Evolutionary conservation across 164 flowering plant species (phyloP).

Genomic region (Nymphaea colorata): DNA sequence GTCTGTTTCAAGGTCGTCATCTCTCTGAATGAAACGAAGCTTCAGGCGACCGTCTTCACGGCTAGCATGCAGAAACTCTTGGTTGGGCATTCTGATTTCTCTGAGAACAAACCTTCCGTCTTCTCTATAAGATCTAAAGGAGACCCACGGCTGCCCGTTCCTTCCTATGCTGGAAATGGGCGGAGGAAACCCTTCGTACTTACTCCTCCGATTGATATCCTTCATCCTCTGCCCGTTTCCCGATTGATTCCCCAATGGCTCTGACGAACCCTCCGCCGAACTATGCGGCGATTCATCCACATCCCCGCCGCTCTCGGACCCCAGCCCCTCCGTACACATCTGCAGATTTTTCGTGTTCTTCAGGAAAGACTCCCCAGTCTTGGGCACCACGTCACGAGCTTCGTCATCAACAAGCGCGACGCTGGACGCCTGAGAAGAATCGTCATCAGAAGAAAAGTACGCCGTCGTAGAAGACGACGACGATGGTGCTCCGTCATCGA

Average conservation of each 20-base stretch:
- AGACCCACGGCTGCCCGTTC: conserved; percentile 66
- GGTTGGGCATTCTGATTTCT: conserved; percentile 47
- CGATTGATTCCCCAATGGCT: conserved; percentile 12
- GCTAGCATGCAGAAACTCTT: conserved; percentile 54
- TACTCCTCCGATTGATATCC: conserved; percentile 4
- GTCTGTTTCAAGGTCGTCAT: conserved; percentile 20
- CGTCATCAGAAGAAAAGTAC: neutral
- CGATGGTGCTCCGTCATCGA: neutral
- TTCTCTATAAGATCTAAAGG: conserved; percentile 40
- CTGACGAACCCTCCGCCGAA: neutral
- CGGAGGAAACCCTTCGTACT: conserved; percentile 43
- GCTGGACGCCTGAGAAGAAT: conserved; percentile 2
- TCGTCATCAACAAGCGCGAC: neutral
- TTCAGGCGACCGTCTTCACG: conserved; percentile 75
- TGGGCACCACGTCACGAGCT: neutral
- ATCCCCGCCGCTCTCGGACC: conserved; percentile 67
- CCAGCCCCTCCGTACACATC: conserved; percentile 75
- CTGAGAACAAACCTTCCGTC: conserved; percentile 72
- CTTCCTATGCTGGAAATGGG: conserved; percentile 69
- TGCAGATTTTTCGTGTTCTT: conserved; percentile 45
- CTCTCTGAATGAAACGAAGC: conserved; percentile 45
- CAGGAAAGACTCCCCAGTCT: conserved; percentile 20
- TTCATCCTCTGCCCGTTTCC: neutral
- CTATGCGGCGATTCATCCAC: conserved; percentile 32
- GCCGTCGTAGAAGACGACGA: conserved; percentile 7